phyloP scores from a whole-genome alignment of 2,329 filamentous ascomycete genomes.

The Geosmithia putterillii region DNA sequence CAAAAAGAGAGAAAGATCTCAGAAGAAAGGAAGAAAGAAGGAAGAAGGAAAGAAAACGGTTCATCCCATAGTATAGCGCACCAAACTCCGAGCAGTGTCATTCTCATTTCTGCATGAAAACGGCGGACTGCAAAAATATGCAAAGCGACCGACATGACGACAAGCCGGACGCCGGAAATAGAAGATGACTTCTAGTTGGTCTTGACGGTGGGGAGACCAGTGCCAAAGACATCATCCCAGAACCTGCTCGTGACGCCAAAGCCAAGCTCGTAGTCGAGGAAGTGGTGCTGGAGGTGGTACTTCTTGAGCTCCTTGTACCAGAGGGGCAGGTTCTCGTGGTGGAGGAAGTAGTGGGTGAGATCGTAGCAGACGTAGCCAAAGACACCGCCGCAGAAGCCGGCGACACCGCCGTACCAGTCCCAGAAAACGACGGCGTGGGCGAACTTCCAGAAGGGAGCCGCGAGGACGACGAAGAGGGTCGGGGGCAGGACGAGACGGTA shows the following conservation, averaged over 20 bases:
- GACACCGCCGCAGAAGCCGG: slow-evolving; percentile 78
- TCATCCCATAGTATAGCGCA: neutral
- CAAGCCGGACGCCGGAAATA: neutral
- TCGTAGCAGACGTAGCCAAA: slow-evolving; percentile 97
- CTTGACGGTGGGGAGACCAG: slow-evolving; percentile 49
- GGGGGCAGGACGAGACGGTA: slow-evolving; percentile 97
- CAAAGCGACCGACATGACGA: neutral
- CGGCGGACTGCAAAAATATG: neutral
- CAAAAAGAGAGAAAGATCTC: too few species aligned
- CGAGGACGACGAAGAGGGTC: slow-evolving; percentile 70
- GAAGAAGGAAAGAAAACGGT: neutral
- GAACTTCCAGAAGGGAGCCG: slow-evolving; percentile 83
- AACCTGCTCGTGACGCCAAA: slow-evolving; percentile 95
- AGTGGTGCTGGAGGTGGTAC: slow-evolving; percentile 94
- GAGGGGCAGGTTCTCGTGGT: slow-evolving; percentile 80
- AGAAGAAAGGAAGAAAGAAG: neutral
- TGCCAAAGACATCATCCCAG: slow-evolving; percentile 90
- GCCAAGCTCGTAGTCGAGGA: slow-evolving; percentile 93
- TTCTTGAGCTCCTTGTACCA: slow-evolving; percentile 94
- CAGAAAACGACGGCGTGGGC: slow-evolving; percentile 73
- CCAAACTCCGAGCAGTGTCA: neutral
- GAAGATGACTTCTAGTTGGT: neutral
- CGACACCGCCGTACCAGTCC: slow-evolving; percentile 71
- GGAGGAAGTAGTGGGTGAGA: slow-evolving; percentile 95
- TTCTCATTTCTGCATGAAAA: neutral